A percentile compares a stretch with the other conserved stretches of the same genome.
phyloP scores from a whole-genome alignment of 331 rosid genomes.

The Spiraea crenata region DNA sequence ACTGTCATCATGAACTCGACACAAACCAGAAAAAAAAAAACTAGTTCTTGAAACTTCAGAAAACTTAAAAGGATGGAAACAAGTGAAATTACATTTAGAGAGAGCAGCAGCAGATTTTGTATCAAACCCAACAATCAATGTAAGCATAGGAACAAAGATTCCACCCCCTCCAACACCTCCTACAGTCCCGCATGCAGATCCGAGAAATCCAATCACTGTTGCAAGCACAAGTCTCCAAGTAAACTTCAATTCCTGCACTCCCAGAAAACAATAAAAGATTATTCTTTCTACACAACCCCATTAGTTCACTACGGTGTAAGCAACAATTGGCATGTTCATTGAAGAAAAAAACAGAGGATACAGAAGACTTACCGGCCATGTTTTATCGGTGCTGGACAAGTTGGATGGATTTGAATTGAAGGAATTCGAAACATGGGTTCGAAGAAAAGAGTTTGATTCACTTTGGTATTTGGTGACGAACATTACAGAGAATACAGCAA shows the following conservation, averaged over 20 bases:
- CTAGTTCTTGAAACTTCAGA: not conserved
- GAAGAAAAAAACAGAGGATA: not conserved
- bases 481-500: constrained; percentile 42
- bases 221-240: constrained; percentile 71
- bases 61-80: not conserved
- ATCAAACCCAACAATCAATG: constrained; percentile 78
- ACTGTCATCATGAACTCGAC: not conserved
- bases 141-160: constrained; percentile 96
- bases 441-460: not conserved
- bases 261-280: not conserved
- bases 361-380: constrained; percentile 69
- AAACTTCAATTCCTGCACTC: constrained; percentile 54
- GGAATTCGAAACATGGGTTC: constrained; percentile 8
- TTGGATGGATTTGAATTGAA: constrained; percentile 16
- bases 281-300: too few relatives aligned
- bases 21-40: not conserved
- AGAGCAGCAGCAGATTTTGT: constrained; percentile 96
- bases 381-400: constrained; percentile 21
- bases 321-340: not conserved
- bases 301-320: not conserved
- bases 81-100: constrained; percentile 59
- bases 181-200: constrained; percentile 91
- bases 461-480: constrained; percentile 30
- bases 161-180: constrained; percentile 99
- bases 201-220: constrained; percentile 80